Evolutionary conservation across 805 yeast genomes (phyloP), one percentile per base, ranked within the genome.

Genomic region (Cyberlindnera samutprakarnensis): DNA sequence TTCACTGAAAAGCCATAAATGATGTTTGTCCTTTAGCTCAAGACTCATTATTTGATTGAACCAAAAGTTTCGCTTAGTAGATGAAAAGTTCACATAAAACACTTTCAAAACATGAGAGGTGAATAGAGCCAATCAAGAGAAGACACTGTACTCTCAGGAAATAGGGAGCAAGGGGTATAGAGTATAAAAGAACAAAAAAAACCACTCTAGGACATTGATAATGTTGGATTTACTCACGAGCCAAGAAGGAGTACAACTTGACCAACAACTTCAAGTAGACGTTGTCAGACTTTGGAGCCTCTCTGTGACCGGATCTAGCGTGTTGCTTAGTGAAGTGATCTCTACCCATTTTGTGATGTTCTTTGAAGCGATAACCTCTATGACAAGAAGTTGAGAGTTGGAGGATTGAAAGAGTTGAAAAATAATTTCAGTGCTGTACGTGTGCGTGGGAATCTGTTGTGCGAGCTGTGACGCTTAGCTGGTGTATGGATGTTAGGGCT

Each of bases 271-370:
- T 83, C 74, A 92, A 77, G 96, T 92, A 92, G 73, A 88, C 96
- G 68, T 92, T 92, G 75, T 92, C 95, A 54, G 97, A 90, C 78
- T 86, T 86, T 75, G 98, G 99, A 71, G 96, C 96, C 66, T 81
- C 72, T 75, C 99, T 87, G 86, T 86, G 95, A 71, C 94, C 80
- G 56, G 80, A 72, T 73, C 87, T 85, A 64, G 75, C 77, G 81
- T 92, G 99, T 74, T 86, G 96, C 72, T 90, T 92, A 67, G 78
- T 66, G 71, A 81, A 75, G 76, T 85, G 95, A 76, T 92, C 97
- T 73, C 80, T 85, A 80, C 96, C 97, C 97, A 88, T 88, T 61
- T 69, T 25, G 24, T n/a, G n/a, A n/a, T n/a, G n/a, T 10, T 21
- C 14, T 27, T 16, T 21, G 29, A 15, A 10, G 13, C 24, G 18